These are phyloP conservation scores for Gnomoniopsis sp. DNA, from an alignment of 2,329 filamentous ascomycete genomes.

Conservation along the genomic window DNA sequence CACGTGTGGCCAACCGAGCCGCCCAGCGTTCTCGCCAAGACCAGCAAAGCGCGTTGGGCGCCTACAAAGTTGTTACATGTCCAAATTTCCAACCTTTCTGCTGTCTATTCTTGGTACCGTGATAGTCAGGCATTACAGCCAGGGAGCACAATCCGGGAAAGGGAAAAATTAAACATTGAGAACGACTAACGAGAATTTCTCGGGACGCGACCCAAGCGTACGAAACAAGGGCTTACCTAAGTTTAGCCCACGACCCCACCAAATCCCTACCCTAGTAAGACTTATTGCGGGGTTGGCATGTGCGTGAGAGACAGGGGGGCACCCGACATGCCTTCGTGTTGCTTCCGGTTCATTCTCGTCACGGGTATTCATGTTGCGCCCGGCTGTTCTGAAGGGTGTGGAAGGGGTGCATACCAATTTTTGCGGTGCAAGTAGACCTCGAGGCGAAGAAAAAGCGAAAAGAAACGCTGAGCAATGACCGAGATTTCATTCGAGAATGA, in stretches of 20 bases:
- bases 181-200: background rate
- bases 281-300: conserved; percentile 12
- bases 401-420: background rate
- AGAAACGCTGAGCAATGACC: background rate
- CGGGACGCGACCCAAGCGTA: conserved; percentile 1
- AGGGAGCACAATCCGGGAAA: no score
- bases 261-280: no score
- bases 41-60: no score
- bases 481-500: background rate
- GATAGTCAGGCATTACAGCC: background rate
- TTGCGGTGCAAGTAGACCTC: background rate
- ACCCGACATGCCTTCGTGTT: conserved; percentile 1
- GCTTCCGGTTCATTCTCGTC: conserved; percentile 16
- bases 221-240: no score
- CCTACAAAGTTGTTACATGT: no score
- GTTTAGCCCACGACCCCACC: no score
- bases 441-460: conserved; percentile 1
- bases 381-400: background rate
- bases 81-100: no score
- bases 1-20: no score
- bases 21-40: no score
- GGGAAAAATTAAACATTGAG: no score
- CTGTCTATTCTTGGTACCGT: background rate
- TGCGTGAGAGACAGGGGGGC: background rate
- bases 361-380: background rate